These are phyloP conservation scores for Nissolia schottii DNA, from an alignment of 306 rosid genomes.

Conservation along the genomic window DNA sequence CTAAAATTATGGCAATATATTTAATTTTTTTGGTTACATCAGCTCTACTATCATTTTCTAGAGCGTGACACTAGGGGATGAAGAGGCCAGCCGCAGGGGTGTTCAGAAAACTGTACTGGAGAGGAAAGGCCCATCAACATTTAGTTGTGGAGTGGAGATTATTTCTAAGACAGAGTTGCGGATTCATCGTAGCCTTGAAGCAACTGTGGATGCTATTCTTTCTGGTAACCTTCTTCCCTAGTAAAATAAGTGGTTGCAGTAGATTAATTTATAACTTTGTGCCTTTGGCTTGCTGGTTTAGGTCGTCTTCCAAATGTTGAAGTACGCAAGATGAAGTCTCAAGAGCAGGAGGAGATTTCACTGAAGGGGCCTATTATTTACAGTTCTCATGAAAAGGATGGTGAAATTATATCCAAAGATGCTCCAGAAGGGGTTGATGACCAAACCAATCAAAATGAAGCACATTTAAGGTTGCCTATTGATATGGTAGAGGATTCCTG, in stretches of 20 bases:
- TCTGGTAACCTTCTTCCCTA: constrained; percentile 40
- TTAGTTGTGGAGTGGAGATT: constrained; percentile 85
- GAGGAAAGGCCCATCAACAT: constrained; percentile 94
- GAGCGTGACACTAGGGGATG: constrained; percentile 97
- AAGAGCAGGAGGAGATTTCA: constrained; percentile 37
- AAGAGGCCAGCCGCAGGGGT: constrained; percentile 92
- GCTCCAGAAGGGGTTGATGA: constrained; percentile 27
- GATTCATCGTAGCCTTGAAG: constrained; percentile 81
- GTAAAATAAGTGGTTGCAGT: not conserved
- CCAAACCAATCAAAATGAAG: constrained; percentile 33
- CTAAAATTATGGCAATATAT: constrained; percentile 1
- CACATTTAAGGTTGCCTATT: constrained; percentile 37
- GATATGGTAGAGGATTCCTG: constrained; percentile 41
- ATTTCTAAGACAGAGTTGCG: constrained; percentile 80
- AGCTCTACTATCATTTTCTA: constrained; percentile 32
- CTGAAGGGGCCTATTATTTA: constrained; percentile 29
- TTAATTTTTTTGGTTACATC: constrained; percentile 23
- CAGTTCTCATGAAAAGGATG: constrained; percentile 35
- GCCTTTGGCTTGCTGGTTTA: constrained; percentile 33
- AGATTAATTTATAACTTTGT: constrained; percentile 8
- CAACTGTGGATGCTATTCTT: constrained; percentile 88
- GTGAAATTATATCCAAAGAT: constrained; percentile 40
- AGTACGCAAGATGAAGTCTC: constrained; percentile 68
- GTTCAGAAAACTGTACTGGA: constrained; percentile 93
- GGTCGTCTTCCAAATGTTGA: constrained; percentile 77